A percentile compares a stretch with the other conserved stretches of the same genome.
phyloP scores from a whole-genome alignment of 768 basidiomycete genomes.

The Termitomyces eurrhizus region DNA sequence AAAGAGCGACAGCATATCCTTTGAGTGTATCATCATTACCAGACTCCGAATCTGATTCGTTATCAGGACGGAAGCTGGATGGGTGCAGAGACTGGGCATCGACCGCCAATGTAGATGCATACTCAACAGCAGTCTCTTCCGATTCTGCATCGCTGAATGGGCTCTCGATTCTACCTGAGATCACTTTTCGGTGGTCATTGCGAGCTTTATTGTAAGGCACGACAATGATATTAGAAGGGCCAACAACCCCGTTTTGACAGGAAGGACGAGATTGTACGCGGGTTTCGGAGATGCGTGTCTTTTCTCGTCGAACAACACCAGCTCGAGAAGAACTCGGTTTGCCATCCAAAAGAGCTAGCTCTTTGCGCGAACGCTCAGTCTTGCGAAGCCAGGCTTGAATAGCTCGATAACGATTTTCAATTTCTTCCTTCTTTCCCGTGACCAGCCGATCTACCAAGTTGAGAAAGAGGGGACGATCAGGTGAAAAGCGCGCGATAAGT shows the following conservation, averaged over 20 bases:
- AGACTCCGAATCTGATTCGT: background rate
- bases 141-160: conserved; percentile 3
- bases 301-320: background rate
- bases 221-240: background rate
- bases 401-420: background rate
- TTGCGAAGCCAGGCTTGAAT: conserved; percentile 9
- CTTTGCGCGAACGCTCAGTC: conserved; percentile 5
- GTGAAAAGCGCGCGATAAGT: conserved; percentile 12
- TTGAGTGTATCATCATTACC: conserved; percentile 2
- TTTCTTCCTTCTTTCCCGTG: background rate
- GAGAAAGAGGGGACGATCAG: conserved; percentile 13
- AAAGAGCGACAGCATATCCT: background rate
- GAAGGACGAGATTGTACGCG: background rate
- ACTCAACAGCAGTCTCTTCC: background rate
- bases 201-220: background rate
- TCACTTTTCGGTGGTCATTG: background rate
- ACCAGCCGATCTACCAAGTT: background rate
- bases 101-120: background rate
- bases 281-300: background rate
- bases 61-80: background rate
- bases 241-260: background rate
- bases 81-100: background rate
- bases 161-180: background rate
- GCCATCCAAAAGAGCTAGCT: background rate
- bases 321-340: background rate